phyloP scores from a whole-genome alignment of 148 eudicot species.

The Vaccinium myrtillus region DNA sequence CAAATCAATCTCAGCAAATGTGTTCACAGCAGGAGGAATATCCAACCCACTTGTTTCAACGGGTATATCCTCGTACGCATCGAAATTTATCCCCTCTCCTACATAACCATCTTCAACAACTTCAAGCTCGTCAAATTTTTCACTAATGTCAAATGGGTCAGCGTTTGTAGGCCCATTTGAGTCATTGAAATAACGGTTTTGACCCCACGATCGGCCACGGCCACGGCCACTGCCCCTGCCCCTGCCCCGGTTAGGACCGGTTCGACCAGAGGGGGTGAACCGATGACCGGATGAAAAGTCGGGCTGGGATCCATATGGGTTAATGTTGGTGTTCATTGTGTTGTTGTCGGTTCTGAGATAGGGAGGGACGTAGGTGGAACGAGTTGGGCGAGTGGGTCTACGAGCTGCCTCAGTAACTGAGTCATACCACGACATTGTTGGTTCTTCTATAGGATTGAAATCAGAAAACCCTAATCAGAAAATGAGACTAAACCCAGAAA shows the following conservation, averaged over 20 bases:
- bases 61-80: conserved; percentile 64
- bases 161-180: background rate
- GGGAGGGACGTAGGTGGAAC: conserved; percentile 28
- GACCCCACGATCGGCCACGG: background rate
- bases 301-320: background rate
- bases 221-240: conserved; percentile 30
- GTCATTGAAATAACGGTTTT: background rate
- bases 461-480: conserved; percentile 10
- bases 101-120: conserved; percentile 22
- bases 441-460: background rate
- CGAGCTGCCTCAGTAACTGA: background rate
- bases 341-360: conserved; percentile 16
- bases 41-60: conserved; percentile 53
- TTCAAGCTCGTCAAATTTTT: conserved; percentile 33
- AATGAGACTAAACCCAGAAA: background rate
- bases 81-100: conserved; percentile 37
- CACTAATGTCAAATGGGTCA: conserved; percentile 19
- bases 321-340: background rate
- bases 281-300: background rate
- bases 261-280: background rate
- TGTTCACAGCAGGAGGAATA: conserved; percentile 41
- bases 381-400: background rate
- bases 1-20: conserved; percentile 56
- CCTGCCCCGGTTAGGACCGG: conserved; percentile 10
- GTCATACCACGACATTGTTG: conserved; percentile 19